Base-by-base conservation (phyloP, 73 alveolate species). In the Durusdinium trenchii region DNA sequence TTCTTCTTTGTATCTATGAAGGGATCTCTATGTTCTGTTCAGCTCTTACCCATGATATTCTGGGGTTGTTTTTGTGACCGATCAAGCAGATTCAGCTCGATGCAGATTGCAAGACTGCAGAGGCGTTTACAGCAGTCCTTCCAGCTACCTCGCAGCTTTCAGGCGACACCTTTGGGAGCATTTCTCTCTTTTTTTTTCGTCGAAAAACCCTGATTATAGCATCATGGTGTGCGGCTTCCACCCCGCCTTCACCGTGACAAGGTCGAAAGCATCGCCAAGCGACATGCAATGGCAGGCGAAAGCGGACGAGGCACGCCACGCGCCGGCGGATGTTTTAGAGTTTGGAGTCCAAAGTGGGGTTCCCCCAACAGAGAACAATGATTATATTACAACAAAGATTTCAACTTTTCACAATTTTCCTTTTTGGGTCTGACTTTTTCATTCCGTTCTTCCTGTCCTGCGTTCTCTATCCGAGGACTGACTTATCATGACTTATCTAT, bases 301-400 rank as follows among this genome's bases (percentile, higher is more conserved):
- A 52, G 98, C 98, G 6, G 78, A 91, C 50, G 79, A 91, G 98
- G 98, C n/a, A n/a, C n/a, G n/a, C n/a, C n/a, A n/a, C n/a, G n/a
- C n/a, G n/a, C 98, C 62, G 3, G 86, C 1, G 52, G 1, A 7
- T 46, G 28, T 35, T 40, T 75, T 38, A 73, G 50, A n/a, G n/a
- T n/a, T n/a, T n/a, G n/a, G n/a, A n/a, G n/a, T n/a, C n/a, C n/a
- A n/a, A n/a, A n/a, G n/a, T n/a, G n/a, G n/a, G n/a, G n/a, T n/a
- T n/a, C n/a, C n/a, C n/a, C n/a, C n/a, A n/a, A n/a, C n/a, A n/a
- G n/a, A n/a, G n/a, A n/a, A n/a, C n/a, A n/a, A n/a, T n/a, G n/a
- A n/a, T n/a, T n/a, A n/a, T n/a, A n/a, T n/a, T n/a, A n/a, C n/a
- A n/a, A n/a, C n/a, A n/a, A n/a, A n/a, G n/a, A n/a, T n/a, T n/a